Evolutionary conservation across 345 rosid species (phyloP).

Genomic region (Noccaea caerulescens): DNA sequence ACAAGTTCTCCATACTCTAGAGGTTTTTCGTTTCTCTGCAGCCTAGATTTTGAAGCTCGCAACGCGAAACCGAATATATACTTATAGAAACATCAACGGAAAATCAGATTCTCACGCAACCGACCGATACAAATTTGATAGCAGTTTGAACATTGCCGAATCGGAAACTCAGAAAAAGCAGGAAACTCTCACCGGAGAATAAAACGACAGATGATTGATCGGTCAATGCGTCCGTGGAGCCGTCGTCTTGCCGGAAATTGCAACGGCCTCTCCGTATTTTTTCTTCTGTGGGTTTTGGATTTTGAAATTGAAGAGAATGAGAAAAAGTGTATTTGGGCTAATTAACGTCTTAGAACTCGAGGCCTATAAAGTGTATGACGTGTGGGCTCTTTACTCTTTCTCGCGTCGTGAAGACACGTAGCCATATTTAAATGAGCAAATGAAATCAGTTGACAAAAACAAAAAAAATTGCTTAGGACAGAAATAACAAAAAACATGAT

Average conservation of each 20-base stretch:
- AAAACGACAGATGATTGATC: background rate
- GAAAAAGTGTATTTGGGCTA: background rate
- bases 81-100: background rate
- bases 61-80: too few species aligned
- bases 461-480: background rate
- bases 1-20: too few species aligned
- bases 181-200: slow-evolving; percentile 11
- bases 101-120: slow-evolving; percentile 34
- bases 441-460: background rate
- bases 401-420: slow-evolving; percentile 33
- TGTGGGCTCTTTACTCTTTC: slow-evolving; percentile 25
- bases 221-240: background rate
- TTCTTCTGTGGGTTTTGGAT: background rate
- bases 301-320: slow-evolving; percentile 27
- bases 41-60: too few species aligned
- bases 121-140: background rate
- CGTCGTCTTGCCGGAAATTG: slow-evolving; percentile 19
- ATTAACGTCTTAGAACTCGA: slow-evolving; percentile 4
- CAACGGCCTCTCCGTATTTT: slow-evolving; percentile 13
- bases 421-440: background rate
- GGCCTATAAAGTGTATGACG: slow-evolving; percentile 16
- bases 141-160: background rate
- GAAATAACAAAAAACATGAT: background rate
- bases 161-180: background rate
- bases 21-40: too few species aligned